phyloP scores from a whole-genome alignment of 2,329 filamentous ascomycete genomes.

The Incumbomyces lentus region DNA sequence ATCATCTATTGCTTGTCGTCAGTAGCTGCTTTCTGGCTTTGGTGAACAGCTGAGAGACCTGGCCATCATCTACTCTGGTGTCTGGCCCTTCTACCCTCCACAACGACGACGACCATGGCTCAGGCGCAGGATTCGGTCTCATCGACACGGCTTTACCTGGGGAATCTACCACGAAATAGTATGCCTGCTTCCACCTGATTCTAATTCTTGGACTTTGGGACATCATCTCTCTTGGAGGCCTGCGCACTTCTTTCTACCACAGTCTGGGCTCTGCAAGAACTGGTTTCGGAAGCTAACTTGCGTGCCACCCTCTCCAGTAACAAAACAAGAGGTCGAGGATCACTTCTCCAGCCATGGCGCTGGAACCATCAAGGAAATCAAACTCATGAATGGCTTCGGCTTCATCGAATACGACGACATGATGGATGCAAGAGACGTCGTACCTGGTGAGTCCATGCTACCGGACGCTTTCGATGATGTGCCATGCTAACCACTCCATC shows the following conservation, averaged over 20 bases:
- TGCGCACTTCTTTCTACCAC: conserved; percentile 9
- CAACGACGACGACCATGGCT: background rate
- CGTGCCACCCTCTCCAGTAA: conserved; percentile 48
- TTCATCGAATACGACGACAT: conserved; percentile 99
- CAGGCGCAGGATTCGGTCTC: conserved; percentile 56
- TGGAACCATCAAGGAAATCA: conserved; percentile 96
- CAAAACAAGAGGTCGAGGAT: conserved; percentile 90
- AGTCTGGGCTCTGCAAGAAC: background rate
- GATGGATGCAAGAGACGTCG: conserved; percentile 95
- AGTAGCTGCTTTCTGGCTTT: background rate
- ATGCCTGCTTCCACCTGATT: conserved; percentile 33
- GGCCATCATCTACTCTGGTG: conserved; percentile 4
- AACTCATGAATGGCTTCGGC: conserved; percentile 99
- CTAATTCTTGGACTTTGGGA: conserved; percentile 9
- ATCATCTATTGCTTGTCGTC: conserved; percentile 1
- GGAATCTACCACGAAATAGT: conserved; percentile 95
- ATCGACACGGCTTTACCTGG: conserved; percentile 88
- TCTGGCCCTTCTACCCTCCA: background rate
- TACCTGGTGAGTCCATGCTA: conserved; percentile 65
- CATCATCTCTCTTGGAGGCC: conserved; percentile 13
- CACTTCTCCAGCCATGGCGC: conserved; percentile 94
- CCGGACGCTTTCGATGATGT: conserved; percentile 9
- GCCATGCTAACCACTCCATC: conserved; percentile 11
- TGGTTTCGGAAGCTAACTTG: conserved; percentile 14
- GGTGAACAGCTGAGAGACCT: background rate